Conservation (phyloP, 2,329 filamentous ascomycete species). For the Fusarium drepaniforme region DNA sequence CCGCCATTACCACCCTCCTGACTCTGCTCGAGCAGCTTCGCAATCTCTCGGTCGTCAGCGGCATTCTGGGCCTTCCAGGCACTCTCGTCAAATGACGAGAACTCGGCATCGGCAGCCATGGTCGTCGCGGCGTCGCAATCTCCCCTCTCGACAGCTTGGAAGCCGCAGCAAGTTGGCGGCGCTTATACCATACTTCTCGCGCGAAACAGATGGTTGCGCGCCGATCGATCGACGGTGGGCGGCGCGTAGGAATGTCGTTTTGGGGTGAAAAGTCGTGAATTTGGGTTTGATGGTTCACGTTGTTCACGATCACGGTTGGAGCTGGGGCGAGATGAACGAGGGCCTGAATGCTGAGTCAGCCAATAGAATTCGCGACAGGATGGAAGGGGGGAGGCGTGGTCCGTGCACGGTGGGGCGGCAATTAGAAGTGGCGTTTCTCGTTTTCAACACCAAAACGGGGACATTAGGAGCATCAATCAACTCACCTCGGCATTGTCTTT, state of each 20-base stretch:
- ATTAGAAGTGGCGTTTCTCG: conserved; percentile 11
- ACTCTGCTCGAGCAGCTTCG: conserved; percentile 57
- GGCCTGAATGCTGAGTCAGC: conserved; percentile 27
- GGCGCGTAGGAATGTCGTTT: conserved; percentile 11
- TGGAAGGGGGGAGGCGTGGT: conserved; percentile 11
- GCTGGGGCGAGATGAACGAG: conserved; percentile 15
- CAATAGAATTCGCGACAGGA: conserved; percentile 20
- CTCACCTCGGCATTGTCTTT: neutral
- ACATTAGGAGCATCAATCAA: conserved; percentile 1
- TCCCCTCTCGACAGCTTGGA: conserved; percentile 40
- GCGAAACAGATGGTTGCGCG: conserved; percentile 7
- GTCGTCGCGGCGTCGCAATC: conserved; percentile 42
- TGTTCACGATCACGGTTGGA: conserved; percentile 18
- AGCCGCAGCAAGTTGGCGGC: conserved; percentile 31
- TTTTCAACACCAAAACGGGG: conserved; percentile 8
- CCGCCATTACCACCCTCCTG: conserved; percentile 54
- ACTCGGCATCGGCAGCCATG: conserved; percentile 51
- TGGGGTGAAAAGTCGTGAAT: conserved; percentile 16
- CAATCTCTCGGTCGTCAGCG: conserved; percentile 62
- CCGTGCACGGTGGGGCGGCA: conserved; percentile 25
- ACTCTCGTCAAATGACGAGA: conserved; percentile 51
- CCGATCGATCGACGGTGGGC: conserved; percentile 3
- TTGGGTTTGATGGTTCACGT: conserved; percentile 44
- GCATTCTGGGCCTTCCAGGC: conserved; percentile 59
- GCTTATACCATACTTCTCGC: conserved; percentile 45